Base-by-base conservation (phyloP, 768 basidiomycete genomes). In the Lepiota brunneoincarnata region DNA sequence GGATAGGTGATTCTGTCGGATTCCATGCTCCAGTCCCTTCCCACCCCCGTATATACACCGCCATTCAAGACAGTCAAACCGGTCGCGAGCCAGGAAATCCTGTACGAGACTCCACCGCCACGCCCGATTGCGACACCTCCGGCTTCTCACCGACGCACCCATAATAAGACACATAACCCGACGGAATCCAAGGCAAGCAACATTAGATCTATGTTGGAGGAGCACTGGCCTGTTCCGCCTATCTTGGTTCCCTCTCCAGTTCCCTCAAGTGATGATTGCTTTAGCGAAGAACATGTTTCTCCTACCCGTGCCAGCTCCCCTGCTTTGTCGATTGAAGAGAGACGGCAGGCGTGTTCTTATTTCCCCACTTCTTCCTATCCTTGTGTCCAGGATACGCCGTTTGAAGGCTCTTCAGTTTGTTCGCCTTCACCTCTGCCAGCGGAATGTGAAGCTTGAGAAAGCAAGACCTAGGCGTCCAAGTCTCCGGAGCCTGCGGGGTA, bases 1-100 rank as follows among this genome's bases (percentile, higher is more conserved):
- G 77, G 2, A 67, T 72, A 0, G 76, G 77, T 4, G 70, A 72
- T 51, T 61, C 72, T 0, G 69, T 78, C 1, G 78, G 78, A 17
- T 68, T 76, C 28, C 56, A 61, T 0, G 49, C 69, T 15, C 67
- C 74, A 15, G 12, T 64, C 21, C n/a, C 45, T 59, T 11, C 62
- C 64, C 7, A 59, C 68, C 28, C 61, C 67, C 18, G 58, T 56
- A 1, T 46, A 54, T 23, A 45, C 39, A 26, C 35, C 51, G 4
- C 15, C 28, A 2, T 20, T 12, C 9, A 54, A 39, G 14, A 54
- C 39, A 18, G 17, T 38, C 20, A 38, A 39, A 24, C 15, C 37
- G 1, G 38, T 37, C 24, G 4, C 36, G 18, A 36, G 40, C 11
- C 15, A 9, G 4, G 21, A 17, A 2, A 5, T 21, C 15, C 6